Conservation (phyloP, 495 filamentous ascomycete genomes). For the Aspergillus mulundensis region DNA sequence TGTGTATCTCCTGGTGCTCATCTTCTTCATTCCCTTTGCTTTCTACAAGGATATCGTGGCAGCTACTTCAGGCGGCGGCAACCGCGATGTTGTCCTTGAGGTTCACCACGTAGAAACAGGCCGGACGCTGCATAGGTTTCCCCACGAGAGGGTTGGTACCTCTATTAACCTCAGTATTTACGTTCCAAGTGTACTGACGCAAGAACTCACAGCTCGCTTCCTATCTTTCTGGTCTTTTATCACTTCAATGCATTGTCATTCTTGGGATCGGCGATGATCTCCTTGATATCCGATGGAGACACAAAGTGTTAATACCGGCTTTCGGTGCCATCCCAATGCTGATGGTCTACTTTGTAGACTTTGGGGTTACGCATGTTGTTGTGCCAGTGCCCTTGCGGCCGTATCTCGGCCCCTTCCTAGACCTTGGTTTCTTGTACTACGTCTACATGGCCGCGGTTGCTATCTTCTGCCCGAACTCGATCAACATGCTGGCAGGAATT, state of each 20-base stretch:
- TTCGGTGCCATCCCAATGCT: slow-evolving; percentile 92
- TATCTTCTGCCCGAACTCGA: slow-evolving; percentile 96
- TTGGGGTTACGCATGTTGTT: slow-evolving; percentile 92
- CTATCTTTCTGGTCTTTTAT: slow-evolving; percentile 90
- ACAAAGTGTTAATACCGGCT: slow-evolving; percentile 96
- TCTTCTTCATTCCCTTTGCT: slow-evolving; percentile 90
- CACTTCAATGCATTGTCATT: slow-evolving; percentile 81
- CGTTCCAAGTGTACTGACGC: no score
- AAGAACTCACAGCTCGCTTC: slow-evolving; percentile 67
- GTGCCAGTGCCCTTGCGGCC: slow-evolving; percentile 77
- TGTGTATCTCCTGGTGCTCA: slow-evolving; percentile 81
- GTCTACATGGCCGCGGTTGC: slow-evolving; percentile 90
- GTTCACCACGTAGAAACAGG: slow-evolving; percentile 66
- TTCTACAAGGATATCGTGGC: slow-evolving; percentile 98
- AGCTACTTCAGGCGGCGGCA: slow-evolving; percentile 91
- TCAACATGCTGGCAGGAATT: slow-evolving; percentile 97
- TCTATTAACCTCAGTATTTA: no score
- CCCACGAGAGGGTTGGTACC: slow-evolving; percentile 75
- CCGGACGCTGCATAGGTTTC: slow-evolving; percentile 82
- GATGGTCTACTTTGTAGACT: slow-evolving; percentile 96
- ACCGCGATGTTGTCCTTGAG: slow-evolving; percentile 74
- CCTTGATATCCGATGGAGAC: slow-evolving; percentile 97
- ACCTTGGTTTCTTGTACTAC: slow-evolving; percentile 91
- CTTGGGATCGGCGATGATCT: slow-evolving; percentile 94
- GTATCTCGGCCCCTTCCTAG: slow-evolving; percentile 75